phyloP scores from a whole-genome alignment of 73 alveolate species.

The Breviolum minutum region DNA sequence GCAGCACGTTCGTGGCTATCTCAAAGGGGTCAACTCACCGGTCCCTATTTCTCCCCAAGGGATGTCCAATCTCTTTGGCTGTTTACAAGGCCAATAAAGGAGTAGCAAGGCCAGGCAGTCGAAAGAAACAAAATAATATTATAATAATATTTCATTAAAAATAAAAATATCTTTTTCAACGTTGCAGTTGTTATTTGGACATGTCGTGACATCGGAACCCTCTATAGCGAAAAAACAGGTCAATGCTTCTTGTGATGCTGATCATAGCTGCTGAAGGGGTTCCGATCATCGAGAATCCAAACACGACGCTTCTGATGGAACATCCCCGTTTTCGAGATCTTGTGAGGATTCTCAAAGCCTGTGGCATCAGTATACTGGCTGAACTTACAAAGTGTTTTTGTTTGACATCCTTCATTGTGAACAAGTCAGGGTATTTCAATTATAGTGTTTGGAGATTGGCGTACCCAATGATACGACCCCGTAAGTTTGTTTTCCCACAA shows the following conservation, averaged over 20 bases:
- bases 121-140: not conserved
- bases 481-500: too few species aligned
- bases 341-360: not conserved
- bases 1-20: not conserved
- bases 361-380: not conserved
- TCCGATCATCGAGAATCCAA: not conserved
- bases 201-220: not conserved
- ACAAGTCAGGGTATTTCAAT: too few species aligned
- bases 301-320: not conserved
- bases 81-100: constrained; percentile 23
- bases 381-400: too few species aligned
- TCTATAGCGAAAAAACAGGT: too few species aligned
- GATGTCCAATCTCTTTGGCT: not conserved
- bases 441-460: too few species aligned
- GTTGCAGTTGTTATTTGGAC: not conserved
- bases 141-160: not conserved
- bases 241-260: not conserved
- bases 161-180: too few species aligned
- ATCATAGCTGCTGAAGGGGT: not conserved
- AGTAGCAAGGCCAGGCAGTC: not conserved
- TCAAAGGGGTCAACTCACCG: not conserved
- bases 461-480: too few species aligned
- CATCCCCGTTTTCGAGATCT: not conserved
- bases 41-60: not conserved
- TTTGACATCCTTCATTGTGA: too few species aligned